phyloP scores from a whole-genome alignment of 345 rosid species.

The Eucalyptus lansdowneana region DNA sequence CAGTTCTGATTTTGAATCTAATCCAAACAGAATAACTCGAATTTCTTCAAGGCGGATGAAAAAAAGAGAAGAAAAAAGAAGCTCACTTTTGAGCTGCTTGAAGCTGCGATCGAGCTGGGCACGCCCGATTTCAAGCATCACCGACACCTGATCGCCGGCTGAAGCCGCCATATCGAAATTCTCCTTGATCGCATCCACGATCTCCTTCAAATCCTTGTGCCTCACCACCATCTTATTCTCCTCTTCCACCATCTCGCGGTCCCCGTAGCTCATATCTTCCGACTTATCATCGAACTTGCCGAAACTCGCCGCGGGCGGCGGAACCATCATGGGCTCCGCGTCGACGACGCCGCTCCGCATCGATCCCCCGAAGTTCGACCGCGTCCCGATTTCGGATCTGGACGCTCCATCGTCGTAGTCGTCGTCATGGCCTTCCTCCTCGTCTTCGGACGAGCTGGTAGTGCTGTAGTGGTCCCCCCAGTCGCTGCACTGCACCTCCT shows the following conservation, averaged over 20 bases:
- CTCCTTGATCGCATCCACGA: constrained; percentile 70
- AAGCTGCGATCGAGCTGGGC: constrained; percentile 96
- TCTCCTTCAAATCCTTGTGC: constrained; percentile 89
- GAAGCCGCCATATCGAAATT: constrained; percentile 78
- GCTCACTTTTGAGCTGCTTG: constrained; percentile 76
- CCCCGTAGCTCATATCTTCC: constrained; percentile 31
- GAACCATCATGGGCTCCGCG: background rate
- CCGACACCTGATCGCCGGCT: constrained; percentile 72
- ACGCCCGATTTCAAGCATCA: constrained; percentile 70
- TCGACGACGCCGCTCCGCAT: background rate
- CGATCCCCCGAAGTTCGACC: constrained; percentile 30
- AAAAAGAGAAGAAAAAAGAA: background rate
- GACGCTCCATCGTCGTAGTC: constrained; percentile 37
- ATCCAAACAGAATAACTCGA: background rate
- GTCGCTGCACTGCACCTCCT: constrained; percentile 96
- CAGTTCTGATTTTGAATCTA: background rate
- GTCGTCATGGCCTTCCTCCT: constrained; percentile 1
- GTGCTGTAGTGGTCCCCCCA: constrained; percentile 81
- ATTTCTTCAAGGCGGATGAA: background rate
- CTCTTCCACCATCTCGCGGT: background rate
- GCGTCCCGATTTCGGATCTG: constrained; percentile 63
- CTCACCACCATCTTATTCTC: constrained; percentile 82
- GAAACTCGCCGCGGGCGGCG: constrained; percentile 11
- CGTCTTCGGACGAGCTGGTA: constrained; percentile 43
- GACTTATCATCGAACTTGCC: background rate